Conservation (phyloP, 192 early-diverging fungal species). For the Coemansia furcata region DNA sequence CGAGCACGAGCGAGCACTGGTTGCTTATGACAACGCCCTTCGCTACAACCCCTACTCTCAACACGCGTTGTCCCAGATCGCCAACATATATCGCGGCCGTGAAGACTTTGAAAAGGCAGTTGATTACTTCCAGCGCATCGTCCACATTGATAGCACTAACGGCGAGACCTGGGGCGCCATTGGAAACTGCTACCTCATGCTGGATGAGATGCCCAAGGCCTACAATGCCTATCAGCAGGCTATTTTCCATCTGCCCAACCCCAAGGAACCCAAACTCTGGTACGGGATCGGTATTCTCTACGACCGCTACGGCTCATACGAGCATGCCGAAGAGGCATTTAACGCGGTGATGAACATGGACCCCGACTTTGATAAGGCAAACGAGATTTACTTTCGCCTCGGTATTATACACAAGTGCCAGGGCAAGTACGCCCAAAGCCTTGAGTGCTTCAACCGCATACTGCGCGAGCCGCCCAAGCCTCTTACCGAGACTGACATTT, state of each 20-base stretch:
- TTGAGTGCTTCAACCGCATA: constrained; percentile 89
- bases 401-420: constrained; percentile 95
- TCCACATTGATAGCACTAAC: constrained; percentile 77
- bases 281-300: constrained; percentile 98
- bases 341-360: constrained; percentile 93
- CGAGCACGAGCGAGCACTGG: constrained; percentile 82
- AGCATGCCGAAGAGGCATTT: constrained; percentile 97
- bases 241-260: constrained; percentile 84
- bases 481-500: constrained; percentile 92
- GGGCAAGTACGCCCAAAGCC: constrained; percentile 42
- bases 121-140: constrained; percentile 88
- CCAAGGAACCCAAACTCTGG: constrained; percentile 98
- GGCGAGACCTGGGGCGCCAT: constrained; percentile 95
- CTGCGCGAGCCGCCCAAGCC: constrained; percentile 85
- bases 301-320: constrained; percentile 94
- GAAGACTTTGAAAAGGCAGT: constrained; percentile 86
- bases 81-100: constrained; percentile 74
- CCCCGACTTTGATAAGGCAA: constrained; percentile 94
- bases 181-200: constrained; percentile 95
- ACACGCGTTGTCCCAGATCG: constrained; percentile 74
- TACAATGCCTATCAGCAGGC: constrained; percentile 97
- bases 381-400: constrained; percentile 95
- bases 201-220: constrained; percentile 92
- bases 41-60: constrained; percentile 93
- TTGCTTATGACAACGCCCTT: constrained; percentile 84